Evolutionary conservation across 495 filamentous ascomycete genomes (phyloP), one percentile per base, ranked within the genome.

Genomic region (Apiosordaria backusii): DNA sequence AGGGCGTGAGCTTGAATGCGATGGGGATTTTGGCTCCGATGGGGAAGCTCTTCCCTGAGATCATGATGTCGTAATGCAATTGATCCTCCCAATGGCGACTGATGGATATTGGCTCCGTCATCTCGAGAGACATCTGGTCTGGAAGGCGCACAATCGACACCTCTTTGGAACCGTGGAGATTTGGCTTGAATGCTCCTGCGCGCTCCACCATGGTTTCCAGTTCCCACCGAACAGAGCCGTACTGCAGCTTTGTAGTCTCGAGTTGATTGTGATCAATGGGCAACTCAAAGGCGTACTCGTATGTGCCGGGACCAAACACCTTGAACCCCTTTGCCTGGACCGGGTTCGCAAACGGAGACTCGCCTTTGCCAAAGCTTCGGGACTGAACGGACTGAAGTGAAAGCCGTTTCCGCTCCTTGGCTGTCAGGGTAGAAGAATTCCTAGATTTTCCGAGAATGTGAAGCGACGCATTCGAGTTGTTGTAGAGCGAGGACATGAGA

Each of bases 71-170:
- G 77, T 99, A 99, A 71, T 97, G 93, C 35, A 99, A 84, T 72
- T 99, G 95, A 72, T 99, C 96, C 72, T 99, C 95, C 95, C 95
- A 99, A 64, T 92, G 93, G 24, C 95, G 84, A 62, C 91, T 97
- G 71, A 99, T 98, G 22, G 94, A 94, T 75, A 99, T 99, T 16
- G 95, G 95, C 73, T 99, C 95, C 25, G 93, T 87, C 76, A 92
- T 91, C 73, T 99, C 96, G 60, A 98, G 80, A 4, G 94, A 98
- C 59, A 93, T 86, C 79, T 98, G 92, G 19, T 94, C 88, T 0
- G 95, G 95, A 1, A 94, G 88, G 18, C 95, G 89, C 26, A 99
- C 90, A 55, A 99, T 85, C 4, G 85, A 86, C 10, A 99, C 87
- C 74, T 98, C 96, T 75, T 92, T 90, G 16, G 80, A 84, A 21